phyloP scores from a whole-genome alignment of 1,139 yeast genomes.

The Pichia sp. region DNA sequence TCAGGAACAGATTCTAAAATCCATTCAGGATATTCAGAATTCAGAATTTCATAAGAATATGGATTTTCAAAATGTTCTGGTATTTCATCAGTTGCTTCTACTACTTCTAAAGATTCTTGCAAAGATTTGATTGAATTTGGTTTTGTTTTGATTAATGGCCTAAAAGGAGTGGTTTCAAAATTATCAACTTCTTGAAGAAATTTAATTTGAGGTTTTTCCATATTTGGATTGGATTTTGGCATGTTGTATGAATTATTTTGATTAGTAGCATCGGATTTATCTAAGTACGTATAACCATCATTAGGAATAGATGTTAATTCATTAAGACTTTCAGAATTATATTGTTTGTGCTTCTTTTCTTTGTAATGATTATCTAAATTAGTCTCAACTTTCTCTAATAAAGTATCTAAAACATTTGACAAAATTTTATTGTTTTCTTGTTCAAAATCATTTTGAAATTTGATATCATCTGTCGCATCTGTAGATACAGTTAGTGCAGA shows the following conservation, averaged over 20 bases:
- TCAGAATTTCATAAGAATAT: slow-evolving; percentile 67
- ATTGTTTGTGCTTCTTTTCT: slow-evolving; percentile 11
- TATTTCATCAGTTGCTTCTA: slow-evolving; percentile 36
- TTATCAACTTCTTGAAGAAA: slow-evolving; percentile 64
- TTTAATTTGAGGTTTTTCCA: slow-evolving; percentile 65
- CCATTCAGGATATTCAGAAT: slow-evolving; percentile 61
- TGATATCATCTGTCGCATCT: slow-evolving; percentile 12
- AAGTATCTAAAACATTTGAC: slow-evolving; percentile 56
- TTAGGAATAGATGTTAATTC: slow-evolving; percentile 14
- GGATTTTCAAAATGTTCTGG: slow-evolving; percentile 78
- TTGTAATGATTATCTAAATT: slow-evolving; percentile 46
- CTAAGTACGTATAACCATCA: slow-evolving; percentile 42
- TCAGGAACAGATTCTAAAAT: slow-evolving; percentile 35
- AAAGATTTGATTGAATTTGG: slow-evolving; percentile 62
- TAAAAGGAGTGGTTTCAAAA: slow-evolving; percentile 60
- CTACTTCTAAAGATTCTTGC: slow-evolving; percentile 43
- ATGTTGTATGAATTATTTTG: slow-evolving; percentile 10
- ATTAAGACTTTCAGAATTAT: neutral
- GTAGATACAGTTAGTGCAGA: slow-evolving; percentile 34
- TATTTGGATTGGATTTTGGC: slow-evolving; percentile 33
- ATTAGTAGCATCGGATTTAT: slow-evolving; percentile 34
- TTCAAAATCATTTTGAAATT: slow-evolving; percentile 36
- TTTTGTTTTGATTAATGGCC: slow-evolving; percentile 61
- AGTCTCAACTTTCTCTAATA: slow-evolving; percentile 70
- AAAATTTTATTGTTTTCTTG: slow-evolving; percentile 57